Percentiles rank a stretch among this genome's conserved stretches.
Conservation (phyloP, 2,329 filamentous ascomycete genomes). For the Talaromyces sp. region DNA sequence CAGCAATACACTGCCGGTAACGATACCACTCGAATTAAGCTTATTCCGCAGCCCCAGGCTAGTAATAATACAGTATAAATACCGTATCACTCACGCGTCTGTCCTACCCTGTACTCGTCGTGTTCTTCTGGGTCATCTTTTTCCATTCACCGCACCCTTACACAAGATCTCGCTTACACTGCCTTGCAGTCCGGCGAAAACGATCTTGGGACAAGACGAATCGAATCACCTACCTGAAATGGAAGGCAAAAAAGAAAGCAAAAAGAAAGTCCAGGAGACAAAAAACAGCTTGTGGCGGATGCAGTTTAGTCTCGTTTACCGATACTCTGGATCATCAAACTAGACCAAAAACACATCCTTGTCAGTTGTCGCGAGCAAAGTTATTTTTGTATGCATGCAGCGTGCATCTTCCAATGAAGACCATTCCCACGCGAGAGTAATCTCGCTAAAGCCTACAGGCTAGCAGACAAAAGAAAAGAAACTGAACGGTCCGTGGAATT, state of each 20-base stretch:
- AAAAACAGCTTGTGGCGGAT: not conserved
- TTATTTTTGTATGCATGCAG: constrained; percentile 4
- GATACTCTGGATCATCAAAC: constrained; percentile 4
- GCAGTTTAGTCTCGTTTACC: not conserved
- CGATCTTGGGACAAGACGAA: not conserved
- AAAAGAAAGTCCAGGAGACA: not conserved
- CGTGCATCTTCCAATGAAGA: not conserved
- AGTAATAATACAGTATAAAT: not conserved
- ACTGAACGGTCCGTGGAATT: not conserved
- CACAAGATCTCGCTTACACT: constrained; percentile 8
- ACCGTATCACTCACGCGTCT: not conserved
- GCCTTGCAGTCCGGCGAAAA: not conserved
- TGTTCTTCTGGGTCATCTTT: not conserved
- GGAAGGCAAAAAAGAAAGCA: not conserved
- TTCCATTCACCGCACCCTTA: constrained; percentile 1
- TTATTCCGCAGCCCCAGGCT: not conserved
- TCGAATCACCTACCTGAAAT: not conserved
- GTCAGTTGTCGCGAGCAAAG: not conserved
- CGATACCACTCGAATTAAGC: not conserved
- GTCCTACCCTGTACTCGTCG: not conserved
- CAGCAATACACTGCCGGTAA: not conserved
- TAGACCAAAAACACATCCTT: not conserved
- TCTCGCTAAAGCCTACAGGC: not conserved
- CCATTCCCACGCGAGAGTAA: constrained; percentile 6
- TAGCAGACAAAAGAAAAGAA: not conserved